Evolutionary conservation across 2,329 filamentous ascomycete species (phyloP).

Genomic region (Cladosporium sp.): DNA sequence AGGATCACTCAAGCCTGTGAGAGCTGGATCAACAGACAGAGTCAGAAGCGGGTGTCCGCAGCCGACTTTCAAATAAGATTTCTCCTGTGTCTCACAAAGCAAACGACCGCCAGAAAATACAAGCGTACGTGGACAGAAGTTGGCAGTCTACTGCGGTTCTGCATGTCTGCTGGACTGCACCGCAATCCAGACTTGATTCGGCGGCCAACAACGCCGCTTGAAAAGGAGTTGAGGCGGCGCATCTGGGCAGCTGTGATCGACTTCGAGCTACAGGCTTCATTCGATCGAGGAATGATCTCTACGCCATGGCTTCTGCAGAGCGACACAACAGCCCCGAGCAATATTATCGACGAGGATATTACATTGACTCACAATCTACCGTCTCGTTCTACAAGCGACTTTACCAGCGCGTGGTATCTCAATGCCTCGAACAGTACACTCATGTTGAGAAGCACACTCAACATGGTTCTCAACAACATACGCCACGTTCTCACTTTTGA

Average conservation of each 20-base stretch:
- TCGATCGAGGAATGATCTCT: constrained; percentile 53
- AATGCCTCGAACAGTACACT: constrained; percentile 21
- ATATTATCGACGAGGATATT: constrained; percentile 50
- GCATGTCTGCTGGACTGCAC: constrained; percentile 52
- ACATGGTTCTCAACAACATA: constrained; percentile 30
- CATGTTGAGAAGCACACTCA: constrained; percentile 24
- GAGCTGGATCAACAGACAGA: constrained; percentile 41
- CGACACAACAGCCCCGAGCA: constrained; percentile 47
- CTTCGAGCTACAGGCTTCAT: constrained; percentile 52
- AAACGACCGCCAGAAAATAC: constrained; percentile 48
- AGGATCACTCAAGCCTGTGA: constrained; percentile 38
- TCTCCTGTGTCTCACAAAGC: constrained; percentile 48
- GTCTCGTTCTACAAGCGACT: constrained; percentile 18
- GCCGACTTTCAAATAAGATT: constrained; percentile 49
- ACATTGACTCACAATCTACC: constrained; percentile 21
- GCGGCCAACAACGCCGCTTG: constrained; percentile 38
- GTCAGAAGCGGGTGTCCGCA: constrained; percentile 51
- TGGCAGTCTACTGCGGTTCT: constrained; percentile 49
- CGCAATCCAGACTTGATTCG: constrained; percentile 41
- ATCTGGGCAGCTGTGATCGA: constrained; percentile 57
- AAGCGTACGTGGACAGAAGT: constrained; percentile 53
- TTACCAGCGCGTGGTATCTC: constrained; percentile 28
- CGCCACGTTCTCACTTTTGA: constrained; percentile 26
- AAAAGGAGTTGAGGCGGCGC: constrained; percentile 52
- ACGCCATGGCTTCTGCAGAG: constrained; percentile 41